Conservation (phyloP, 1,284 basidiomycete species). For the Apiotrichum porosum region DNA sequence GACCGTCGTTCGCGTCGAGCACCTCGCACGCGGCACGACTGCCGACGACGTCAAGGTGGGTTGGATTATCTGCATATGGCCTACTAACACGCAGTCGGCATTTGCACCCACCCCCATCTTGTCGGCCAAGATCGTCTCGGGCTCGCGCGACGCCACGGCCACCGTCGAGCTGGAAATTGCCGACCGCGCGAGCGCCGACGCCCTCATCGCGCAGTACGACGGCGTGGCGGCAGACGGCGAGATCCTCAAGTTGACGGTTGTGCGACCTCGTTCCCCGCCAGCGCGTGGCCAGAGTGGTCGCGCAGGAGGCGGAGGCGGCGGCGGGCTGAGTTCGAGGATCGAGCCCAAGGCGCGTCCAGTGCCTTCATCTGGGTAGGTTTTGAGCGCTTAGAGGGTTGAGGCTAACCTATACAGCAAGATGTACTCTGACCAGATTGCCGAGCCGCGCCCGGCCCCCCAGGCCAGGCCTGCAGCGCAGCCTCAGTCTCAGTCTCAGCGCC, state of each 20-base stretch:
- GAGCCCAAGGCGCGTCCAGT: too few relatives aligned
- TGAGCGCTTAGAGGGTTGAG: background rate
- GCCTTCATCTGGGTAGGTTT: slow-evolving; percentile 1
- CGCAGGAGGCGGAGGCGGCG: background rate
- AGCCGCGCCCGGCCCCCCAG: background rate
- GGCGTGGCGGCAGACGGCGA: slow-evolving; percentile 76
- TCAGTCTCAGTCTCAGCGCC: background rate
- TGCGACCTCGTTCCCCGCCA: too few relatives aligned
- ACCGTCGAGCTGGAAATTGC: slow-evolving; percentile 71
- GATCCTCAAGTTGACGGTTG: slow-evolving; percentile 59
- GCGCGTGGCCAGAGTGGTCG: background rate
- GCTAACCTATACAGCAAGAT: slow-evolving; percentile 61
- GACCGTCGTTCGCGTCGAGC: slow-evolving; percentile 65
- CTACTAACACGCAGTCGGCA: slow-evolving; percentile 58
- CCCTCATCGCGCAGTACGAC: slow-evolving; percentile 68
- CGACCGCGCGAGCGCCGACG: slow-evolving; percentile 58
- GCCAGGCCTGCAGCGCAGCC: too few relatives aligned
- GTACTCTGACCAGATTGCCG: slow-evolving; percentile 59
- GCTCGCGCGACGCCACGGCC: slow-evolving; percentile 49
- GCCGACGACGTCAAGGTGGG: slow-evolving; percentile 70
- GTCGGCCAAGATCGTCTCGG: slow-evolving; percentile 51
- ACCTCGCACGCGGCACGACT: slow-evolving; percentile 70
- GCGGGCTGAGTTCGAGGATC: background rate
- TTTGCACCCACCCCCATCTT: slow-evolving; percentile 72
- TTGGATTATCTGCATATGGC: too few relatives aligned